Evolutionary conservation across 2,329 filamentous ascomycete species (phyloP), one percentile per base, ranked within the genome.

Genomic region (Ascochyta fabae): DNA sequence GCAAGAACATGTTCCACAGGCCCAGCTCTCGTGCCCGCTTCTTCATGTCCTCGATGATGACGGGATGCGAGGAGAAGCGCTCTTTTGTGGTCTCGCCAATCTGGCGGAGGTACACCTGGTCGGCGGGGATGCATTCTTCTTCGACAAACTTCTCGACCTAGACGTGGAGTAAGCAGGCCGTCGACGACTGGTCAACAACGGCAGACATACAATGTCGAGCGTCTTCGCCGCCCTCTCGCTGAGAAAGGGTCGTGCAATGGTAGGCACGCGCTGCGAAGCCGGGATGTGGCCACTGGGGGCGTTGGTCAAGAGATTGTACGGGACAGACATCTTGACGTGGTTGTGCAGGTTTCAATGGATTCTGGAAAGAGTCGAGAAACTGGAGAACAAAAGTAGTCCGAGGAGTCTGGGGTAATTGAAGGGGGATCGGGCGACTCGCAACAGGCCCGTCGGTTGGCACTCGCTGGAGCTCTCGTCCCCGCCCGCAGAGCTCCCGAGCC

Each of bases 1-100:
- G 91, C 66, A 99, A 79, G 83, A 99, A 99, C 88, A 99, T 90
- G 79, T 99, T 99, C 95, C 95, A 99, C 41, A 99, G 83, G 1
- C 94, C 95, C 24, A 96, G 84, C 66, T 89, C 84, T 71, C 83
- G 85, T 40, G 94, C 95, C 76, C 92, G 90, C 62, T 79, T 81
- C 84, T 98, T 98, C 67, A 99, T 84, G 51, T 95, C 88, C 66
- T 99, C 95, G 59, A 99, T 85, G 67, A 98, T 83, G 38, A 83
- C 75, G 0, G 95, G 94, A 74, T 96, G 90, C 26, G 71, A 60
- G 63, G 89, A 84, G 89, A 94, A 98, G 81, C 94, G 87, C 59
- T 85, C 79, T 45, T 88, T 83, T 23, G 67, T 72, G 27, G 90
- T 91, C 56, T 87, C 78, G 67, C 92, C 92, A 50, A 96, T 83